Percentiles rank a stretch among this genome's conserved stretches.
Evolutionary conservation across 2,329 filamentous ascomycete genomes (phyloP).

Genomic region (Fusarium sp.): DNA sequence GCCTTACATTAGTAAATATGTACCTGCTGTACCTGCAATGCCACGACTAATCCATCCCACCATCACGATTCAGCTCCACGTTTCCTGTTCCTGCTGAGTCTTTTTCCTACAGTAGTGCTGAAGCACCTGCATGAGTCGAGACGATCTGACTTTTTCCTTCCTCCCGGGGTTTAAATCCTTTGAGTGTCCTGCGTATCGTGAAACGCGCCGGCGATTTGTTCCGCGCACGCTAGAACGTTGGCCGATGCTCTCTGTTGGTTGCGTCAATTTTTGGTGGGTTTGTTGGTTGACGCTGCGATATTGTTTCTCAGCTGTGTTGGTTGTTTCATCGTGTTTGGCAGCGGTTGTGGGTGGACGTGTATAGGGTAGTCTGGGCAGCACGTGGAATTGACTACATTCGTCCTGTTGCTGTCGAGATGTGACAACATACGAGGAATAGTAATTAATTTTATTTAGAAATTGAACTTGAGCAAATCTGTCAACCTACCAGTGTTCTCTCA

Average conservation of each 20-base stretch:
- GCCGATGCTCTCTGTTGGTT: background rate
- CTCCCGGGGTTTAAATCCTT: background rate
- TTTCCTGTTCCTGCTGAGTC: background rate
- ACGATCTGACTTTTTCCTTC: background rate
- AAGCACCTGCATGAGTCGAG: constrained; percentile 19
- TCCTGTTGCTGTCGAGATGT: background rate
- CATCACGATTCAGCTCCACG: constrained; percentile 16
- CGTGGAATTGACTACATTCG: background rate
- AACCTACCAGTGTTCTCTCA: no score
- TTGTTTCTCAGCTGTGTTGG: background rate
- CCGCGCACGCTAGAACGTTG: constrained; percentile 16
- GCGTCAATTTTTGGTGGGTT: background rate
- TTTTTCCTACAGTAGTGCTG: constrained; percentile 1
- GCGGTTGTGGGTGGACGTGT: background rate
- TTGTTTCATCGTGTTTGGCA: background rate
- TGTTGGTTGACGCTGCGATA: background rate
- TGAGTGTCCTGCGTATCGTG: background rate
- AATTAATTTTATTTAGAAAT: background rate
- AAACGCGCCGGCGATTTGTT: constrained; percentile 13
- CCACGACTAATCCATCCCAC: constrained; percentile 1
- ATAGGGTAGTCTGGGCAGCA: background rate
- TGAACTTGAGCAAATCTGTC: rapidly evolving
- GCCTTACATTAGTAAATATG: background rate
- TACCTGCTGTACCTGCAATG: background rate
- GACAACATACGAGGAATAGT: background rate